phyloP scores from a whole-genome alignment of 371 early-diverging fungal genomes.

The Umbelopsis sp. region DNA sequence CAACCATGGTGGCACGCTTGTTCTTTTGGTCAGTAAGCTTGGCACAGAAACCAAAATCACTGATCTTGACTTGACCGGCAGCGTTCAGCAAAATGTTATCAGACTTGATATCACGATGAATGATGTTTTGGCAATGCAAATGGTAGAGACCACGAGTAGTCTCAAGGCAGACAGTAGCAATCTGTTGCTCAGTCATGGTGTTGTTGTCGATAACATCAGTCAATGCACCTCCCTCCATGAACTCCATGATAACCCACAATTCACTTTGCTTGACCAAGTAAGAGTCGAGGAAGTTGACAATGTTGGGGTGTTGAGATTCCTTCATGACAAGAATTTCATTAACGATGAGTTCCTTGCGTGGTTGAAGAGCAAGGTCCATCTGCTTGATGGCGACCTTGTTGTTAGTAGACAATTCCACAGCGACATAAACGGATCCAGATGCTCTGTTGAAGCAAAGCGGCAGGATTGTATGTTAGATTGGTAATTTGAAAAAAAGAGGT shows the following conservation, averaged over 20 bases:
- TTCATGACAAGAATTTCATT: constrained; percentile 97
- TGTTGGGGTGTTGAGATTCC: constrained; percentile 92
- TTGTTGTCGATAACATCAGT: constrained; percentile 97
- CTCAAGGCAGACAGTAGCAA: constrained; percentile 90
- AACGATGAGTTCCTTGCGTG: constrained; percentile 92
- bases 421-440: constrained; percentile 94
- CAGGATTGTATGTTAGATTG: no score
- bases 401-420: constrained; percentile 66
- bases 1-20: constrained; percentile 95
- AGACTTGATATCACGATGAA: constrained; percentile 97
- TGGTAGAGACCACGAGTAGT: constrained; percentile 88
- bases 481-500: no score
- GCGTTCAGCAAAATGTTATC: constrained; percentile 91
- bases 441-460: constrained; percentile 60
- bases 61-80: constrained; percentile 93
- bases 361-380: constrained; percentile 93
- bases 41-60: constrained; percentile 94
- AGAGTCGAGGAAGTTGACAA: constrained; percentile 92
- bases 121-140: constrained; percentile 90
- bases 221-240: constrained; percentile 97
- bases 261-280: constrained; percentile 83
- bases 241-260: constrained; percentile 98
- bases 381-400: constrained; percentile 94
- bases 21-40: constrained; percentile 82
- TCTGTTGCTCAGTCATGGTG: constrained; percentile 89